phyloP scores from a whole-genome alignment of 2,329 filamentous ascomycete genomes.

The Juglanconis sp. region DNA sequence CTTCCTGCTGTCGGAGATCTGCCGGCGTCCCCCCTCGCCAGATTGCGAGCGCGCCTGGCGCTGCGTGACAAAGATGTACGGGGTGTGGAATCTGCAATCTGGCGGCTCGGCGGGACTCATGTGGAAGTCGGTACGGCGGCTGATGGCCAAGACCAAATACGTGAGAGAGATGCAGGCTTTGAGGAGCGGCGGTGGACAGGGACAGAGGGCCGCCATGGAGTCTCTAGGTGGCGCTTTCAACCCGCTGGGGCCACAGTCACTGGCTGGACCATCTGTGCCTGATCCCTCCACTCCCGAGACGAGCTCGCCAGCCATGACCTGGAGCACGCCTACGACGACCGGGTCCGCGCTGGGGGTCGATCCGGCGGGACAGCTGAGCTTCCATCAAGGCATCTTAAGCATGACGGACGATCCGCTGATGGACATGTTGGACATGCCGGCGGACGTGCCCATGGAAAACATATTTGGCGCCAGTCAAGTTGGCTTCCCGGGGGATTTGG shows the following conservation, averaged over 20 bases:
- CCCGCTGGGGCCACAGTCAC: background rate
- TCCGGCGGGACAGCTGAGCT: background rate
- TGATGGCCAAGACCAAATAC: slow-evolving; percentile 19
- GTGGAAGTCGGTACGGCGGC: slow-evolving; percentile 14
- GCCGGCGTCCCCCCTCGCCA: slow-evolving; percentile 46
- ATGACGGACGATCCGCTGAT: background rate
- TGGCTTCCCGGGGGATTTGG: too few species aligned
- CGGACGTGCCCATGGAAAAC: background rate
- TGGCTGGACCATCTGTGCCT: background rate
- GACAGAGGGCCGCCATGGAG: too few species aligned
- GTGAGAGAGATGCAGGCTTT: slow-evolving; percentile 11
- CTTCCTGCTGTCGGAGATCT: slow-evolving; percentile 45
- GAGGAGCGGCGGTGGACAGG: background rate
- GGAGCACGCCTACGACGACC: background rate
- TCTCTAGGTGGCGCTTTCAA: background rate
- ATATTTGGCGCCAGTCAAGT: background rate
- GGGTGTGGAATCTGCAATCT: background rate
- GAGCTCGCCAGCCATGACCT: background rate
- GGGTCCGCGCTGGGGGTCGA: background rate
- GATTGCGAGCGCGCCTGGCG: slow-evolving; percentile 50
- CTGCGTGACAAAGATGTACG: slow-evolving; percentile 28
- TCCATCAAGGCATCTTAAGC: background rate
- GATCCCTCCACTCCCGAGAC: background rate
- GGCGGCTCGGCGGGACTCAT: background rate
- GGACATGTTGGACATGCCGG: background rate